A percentile compares a stretch with the other conserved stretches of the same genome.
phyloP scores from a whole-genome alignment of 208 protist species.

The Leptomonas pyrrhocoris region DNA sequence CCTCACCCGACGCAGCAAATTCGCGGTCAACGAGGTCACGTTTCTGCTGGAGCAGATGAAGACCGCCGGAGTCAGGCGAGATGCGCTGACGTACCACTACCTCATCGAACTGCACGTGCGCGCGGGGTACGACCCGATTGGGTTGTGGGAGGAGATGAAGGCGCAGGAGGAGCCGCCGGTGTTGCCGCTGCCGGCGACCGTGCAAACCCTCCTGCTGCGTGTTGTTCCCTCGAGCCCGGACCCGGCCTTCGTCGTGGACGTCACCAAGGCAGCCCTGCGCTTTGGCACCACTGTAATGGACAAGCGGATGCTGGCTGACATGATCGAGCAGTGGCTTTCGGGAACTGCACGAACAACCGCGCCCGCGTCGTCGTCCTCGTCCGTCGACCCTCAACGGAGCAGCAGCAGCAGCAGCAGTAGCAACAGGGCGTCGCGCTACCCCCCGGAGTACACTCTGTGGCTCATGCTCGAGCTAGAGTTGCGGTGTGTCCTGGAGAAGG shows the following conservation, averaged over 20 bases:
- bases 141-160: constrained; percentile 75
- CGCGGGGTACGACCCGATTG: constrained; percentile 61
- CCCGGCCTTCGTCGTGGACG: constrained; percentile 64
- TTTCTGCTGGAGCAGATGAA: constrained; percentile 72
- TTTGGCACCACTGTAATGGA: constrained; percentile 64
- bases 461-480: constrained; percentile 85
- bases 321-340: constrained; percentile 66
- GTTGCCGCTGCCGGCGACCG: constrained; percentile 62
- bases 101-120: constrained; percentile 83
- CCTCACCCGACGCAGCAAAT: constrained; percentile 67
- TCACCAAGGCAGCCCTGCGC: constrained; percentile 62
- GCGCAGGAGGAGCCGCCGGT: constrained; percentile 33
- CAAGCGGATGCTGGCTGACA: constrained; percentile 65
- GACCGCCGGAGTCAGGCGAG: constrained; percentile 28
- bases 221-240: constrained; percentile 67
- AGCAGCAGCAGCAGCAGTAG: constrained; percentile 1
- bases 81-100: constrained; percentile 83
- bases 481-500: constrained; percentile 80
- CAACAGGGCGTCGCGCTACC: constrained; percentile 31
- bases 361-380: constrained; percentile 1
- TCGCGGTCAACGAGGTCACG: constrained; percentile 53
- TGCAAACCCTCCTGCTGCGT: constrained; percentile 67
- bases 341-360: constrained; percentile 1
- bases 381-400: too few species aligned
- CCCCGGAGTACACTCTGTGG: constrained; percentile 82